A percentile compares a stretch with the other conserved stretches of the same genome.
These are phyloP conservation scores for Dichotomocladium elegans DNA, from an alignment of 371 early-diverging fungal genomes.

Conservation along the genomic window DNA sequence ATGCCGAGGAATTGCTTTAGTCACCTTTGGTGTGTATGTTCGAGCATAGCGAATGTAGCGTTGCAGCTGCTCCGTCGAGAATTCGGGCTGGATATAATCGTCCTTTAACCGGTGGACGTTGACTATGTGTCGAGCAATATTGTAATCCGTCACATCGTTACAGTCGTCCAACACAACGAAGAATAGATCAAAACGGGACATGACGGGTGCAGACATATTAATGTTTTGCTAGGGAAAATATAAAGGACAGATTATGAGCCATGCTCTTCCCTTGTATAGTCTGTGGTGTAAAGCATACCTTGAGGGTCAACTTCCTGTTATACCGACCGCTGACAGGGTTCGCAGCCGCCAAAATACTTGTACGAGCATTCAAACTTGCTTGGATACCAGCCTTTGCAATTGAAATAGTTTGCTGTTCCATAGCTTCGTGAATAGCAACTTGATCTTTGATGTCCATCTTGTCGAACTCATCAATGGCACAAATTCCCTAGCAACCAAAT, in stretches of 20 bases:
- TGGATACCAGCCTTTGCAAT: constrained; percentile 99
- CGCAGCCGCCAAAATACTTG: constrained; percentile 98
- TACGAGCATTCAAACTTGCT: constrained; percentile 98
- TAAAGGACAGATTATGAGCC: constrained; percentile 9
- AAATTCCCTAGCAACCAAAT: constrained; percentile 77
- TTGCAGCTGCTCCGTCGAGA: constrained; percentile 74
- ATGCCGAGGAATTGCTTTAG: neutral
- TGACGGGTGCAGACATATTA: constrained; percentile 96
- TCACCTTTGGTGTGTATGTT: constrained; percentile 79
- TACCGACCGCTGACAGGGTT: constrained; percentile 98
- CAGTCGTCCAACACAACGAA: constrained; percentile 98
- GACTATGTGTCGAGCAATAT: constrained; percentile 94
- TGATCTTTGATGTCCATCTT: constrained; percentile 99
- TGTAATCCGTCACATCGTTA: constrained; percentile 87
- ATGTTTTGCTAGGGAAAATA: constrained; percentile 84
- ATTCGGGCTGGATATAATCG: constrained; percentile 69
- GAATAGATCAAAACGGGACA: constrained; percentile 99
- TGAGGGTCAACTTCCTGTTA: constrained; percentile 89
- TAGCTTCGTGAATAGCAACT: constrained; percentile 99
- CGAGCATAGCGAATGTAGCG: constrained; percentile 89
- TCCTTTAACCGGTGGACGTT: constrained; percentile 83
- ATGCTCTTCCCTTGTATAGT: neutral
- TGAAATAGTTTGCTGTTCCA: constrained; percentile 99
- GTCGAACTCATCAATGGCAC: constrained; percentile 99
- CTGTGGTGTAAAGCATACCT: constrained; percentile 51